Percentiles rank a stretch among this genome's conserved stretches.
These are phyloP conservation scores for Monosporozyma servazzii DNA, from an alignment of 805 yeast genomes.

Conservation along the genomic window DNA sequence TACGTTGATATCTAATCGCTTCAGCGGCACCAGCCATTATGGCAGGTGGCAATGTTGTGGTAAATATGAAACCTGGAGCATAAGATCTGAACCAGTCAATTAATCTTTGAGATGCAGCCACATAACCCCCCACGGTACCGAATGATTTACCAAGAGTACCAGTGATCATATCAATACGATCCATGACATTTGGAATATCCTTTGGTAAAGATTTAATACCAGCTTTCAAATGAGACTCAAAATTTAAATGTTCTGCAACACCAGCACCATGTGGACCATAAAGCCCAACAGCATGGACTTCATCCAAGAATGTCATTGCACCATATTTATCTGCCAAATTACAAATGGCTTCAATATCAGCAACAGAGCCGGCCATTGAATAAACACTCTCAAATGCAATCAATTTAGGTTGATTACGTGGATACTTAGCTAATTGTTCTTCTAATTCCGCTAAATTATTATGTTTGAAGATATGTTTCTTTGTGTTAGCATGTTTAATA, in stretches of 20 bases:
- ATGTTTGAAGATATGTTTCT: slow-evolving; percentile 85
- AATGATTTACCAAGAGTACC: slow-evolving; percentile 97
- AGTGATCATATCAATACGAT: slow-evolving; percentile 89
- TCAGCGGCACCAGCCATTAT: slow-evolving; percentile 91
- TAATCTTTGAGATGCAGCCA: slow-evolving; percentile 76
- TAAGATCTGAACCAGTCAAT: slow-evolving; percentile 94
- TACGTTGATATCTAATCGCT: slow-evolving; percentile 77
- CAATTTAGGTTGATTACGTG: slow-evolving; percentile 81
- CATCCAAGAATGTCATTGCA: slow-evolving; percentile 93
- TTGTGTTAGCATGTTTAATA: slow-evolving; percentile 78
- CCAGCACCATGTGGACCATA: slow-evolving; percentile 99
- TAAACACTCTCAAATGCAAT: slow-evolving; percentile 96
- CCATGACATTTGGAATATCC: slow-evolving; percentile 55
- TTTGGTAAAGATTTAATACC: slow-evolving; percentile 41
- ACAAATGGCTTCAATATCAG: slow-evolving; percentile 87
- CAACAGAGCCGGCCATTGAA: slow-evolving; percentile 96
- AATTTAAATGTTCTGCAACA: slow-evolving; percentile 94
- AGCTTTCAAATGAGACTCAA: slow-evolving; percentile 63
- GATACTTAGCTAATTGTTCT: slow-evolving; percentile 64
- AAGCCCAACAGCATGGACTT: slow-evolving; percentile 98
- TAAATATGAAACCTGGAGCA: slow-evolving; percentile 96
- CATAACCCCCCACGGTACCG: slow-evolving; percentile 96
- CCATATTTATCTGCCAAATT: slow-evolving; percentile 97
- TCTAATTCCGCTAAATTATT: slow-evolving; percentile 83
- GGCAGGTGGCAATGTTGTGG: slow-evolving; percentile 95